Conservation (phyloP, 2,329 filamentous ascomycete genomes). For the Verticillium alfalfae region DNA sequence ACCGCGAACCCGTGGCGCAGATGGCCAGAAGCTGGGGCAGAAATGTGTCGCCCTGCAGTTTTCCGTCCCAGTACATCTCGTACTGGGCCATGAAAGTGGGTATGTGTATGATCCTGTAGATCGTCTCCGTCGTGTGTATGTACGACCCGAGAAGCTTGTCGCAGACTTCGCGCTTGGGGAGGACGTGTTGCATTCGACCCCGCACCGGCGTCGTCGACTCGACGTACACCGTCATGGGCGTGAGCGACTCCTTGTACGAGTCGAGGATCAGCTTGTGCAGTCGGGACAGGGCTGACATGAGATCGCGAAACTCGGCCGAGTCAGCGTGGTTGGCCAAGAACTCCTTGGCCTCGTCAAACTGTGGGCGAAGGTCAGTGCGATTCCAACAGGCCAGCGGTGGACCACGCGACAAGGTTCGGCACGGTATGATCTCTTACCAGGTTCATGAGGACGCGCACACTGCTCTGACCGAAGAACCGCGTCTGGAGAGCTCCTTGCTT, state of each 20-base stretch:
- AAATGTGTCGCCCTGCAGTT: conserved; percentile 41
- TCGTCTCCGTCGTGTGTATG: conserved; percentile 43
- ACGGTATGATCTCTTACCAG: conserved; percentile 30
- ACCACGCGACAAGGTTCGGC: background rate
- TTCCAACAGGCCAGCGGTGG: background rate
- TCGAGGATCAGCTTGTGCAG: conserved; percentile 43
- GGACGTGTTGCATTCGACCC: conserved; percentile 52
- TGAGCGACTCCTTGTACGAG: conserved; percentile 38
- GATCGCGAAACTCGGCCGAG: conserved; percentile 32
- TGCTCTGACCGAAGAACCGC: conserved; percentile 48
- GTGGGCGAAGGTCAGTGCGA: conserved; percentile 8
- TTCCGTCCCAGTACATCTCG: conserved; percentile 45
- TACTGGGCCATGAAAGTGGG: conserved; percentile 47
- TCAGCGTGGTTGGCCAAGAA: conserved; percentile 38
- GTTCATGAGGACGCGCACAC: conserved; percentile 46
- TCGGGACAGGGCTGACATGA: conserved; percentile 38
- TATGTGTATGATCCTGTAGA: conserved; percentile 48
- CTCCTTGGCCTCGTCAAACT: conserved; percentile 50
- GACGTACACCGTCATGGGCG: conserved; percentile 50
- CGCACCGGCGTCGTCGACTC: conserved; percentile 54
- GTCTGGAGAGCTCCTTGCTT: conserved; percentile 41
- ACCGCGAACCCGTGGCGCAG: conserved; percentile 47
- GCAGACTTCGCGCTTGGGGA: conserved; percentile 37
- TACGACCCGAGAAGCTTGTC: conserved; percentile 45
- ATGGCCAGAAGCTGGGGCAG: conserved; percentile 48